Conservation (phyloP, 1,284 basidiomycete genomes). For the Thelephora terrestris region DNA sequence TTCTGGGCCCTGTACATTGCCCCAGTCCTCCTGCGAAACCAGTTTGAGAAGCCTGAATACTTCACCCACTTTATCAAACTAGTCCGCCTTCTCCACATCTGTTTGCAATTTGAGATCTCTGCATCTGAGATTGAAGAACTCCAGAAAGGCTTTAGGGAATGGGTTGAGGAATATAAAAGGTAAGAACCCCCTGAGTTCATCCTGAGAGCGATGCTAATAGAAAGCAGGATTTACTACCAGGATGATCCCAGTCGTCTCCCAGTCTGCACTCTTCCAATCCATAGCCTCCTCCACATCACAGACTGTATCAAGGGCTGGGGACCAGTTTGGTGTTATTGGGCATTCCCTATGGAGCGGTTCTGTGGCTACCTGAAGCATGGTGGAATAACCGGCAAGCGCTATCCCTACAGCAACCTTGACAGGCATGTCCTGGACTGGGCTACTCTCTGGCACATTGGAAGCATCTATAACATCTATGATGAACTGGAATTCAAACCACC, state of each 20-base stretch:
- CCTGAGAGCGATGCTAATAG: background rate
- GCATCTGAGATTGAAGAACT: constrained; percentile 23
- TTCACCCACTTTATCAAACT: constrained; percentile 34
- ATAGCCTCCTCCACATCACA: too few relatives aligned
- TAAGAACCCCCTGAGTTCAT: constrained; percentile 22
- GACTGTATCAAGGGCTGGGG: too few relatives aligned
- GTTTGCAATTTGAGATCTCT: constrained; percentile 32
- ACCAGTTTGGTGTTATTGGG: too few relatives aligned
- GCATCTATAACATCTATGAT: too few relatives aligned
- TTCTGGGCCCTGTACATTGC: constrained; percentile 26
- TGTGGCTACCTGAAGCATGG: too few relatives aligned
- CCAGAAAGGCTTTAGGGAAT: constrained; percentile 23
- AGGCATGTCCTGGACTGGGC: too few relatives aligned
- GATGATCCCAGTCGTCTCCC: constrained; percentile 19
- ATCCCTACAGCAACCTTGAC: too few relatives aligned
- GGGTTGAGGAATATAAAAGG: constrained; percentile 35
- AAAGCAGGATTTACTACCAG: constrained; percentile 31
- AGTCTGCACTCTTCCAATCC: constrained; percentile 29
- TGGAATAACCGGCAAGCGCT: too few relatives aligned
- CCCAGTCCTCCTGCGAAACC: constrained; percentile 22
- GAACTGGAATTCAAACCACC: too few relatives aligned
- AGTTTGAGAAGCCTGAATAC: constrained; percentile 23
- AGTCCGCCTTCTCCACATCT: constrained; percentile 27
- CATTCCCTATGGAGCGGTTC: too few relatives aligned
- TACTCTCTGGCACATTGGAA: too few relatives aligned